Percentiles rank a stretch among this genome's conserved stretches.
Conservation (phyloP, 306 rosid genomes). For the Sindora glabra region DNA sequence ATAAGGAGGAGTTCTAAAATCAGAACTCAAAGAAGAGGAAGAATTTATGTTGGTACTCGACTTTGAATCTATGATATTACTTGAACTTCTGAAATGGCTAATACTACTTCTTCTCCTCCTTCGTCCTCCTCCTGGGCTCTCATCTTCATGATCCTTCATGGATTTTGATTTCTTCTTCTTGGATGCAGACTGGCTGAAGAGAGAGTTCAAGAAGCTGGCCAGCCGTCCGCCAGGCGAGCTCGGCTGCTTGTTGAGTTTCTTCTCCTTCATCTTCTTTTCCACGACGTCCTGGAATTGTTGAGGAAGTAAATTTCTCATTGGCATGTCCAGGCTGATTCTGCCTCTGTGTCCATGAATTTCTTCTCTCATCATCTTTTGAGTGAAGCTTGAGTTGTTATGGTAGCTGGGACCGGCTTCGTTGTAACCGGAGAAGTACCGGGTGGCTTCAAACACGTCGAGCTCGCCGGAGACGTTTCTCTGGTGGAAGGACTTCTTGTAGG, state of each 20-base stretch:
- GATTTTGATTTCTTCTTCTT: conserved; percentile 88
- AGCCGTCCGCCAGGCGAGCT: conserved; percentile 93
- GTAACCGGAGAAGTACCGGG: conserved; percentile 86
- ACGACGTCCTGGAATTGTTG: conserved; percentile 43
- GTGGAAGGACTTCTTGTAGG: conserved; percentile 60
- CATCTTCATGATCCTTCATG: conserved; percentile 68
- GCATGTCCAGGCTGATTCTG: conserved; percentile 89
- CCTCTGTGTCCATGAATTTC: conserved; percentile 44
- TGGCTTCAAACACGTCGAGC: conserved; percentile 85
- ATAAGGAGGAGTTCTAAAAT: conserved; percentile 76
- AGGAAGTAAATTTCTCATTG: conserved; percentile 61
- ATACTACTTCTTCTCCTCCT: conserved; percentile 81
- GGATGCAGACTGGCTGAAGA: conserved; percentile 77
- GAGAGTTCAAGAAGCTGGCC: conserved; percentile 88
- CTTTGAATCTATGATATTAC: conserved; percentile 46
- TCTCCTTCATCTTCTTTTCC: conserved; percentile 56
- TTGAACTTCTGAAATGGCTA: conserved; percentile 79
- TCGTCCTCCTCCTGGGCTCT: conserved; percentile 65
- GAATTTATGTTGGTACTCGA: too few species aligned
- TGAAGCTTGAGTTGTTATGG: conserved; percentile 17
- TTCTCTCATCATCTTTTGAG: conserved; percentile 49
- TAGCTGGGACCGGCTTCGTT: conserved; percentile 48
- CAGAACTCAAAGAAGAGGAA: conserved; percentile 61
- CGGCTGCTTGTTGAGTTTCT: conserved; percentile 79
- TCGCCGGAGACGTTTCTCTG: conserved; percentile 66